Base-by-base conservation (phyloP, 345 rosid genomes). In the Gynandropsis gynandra region DNA sequence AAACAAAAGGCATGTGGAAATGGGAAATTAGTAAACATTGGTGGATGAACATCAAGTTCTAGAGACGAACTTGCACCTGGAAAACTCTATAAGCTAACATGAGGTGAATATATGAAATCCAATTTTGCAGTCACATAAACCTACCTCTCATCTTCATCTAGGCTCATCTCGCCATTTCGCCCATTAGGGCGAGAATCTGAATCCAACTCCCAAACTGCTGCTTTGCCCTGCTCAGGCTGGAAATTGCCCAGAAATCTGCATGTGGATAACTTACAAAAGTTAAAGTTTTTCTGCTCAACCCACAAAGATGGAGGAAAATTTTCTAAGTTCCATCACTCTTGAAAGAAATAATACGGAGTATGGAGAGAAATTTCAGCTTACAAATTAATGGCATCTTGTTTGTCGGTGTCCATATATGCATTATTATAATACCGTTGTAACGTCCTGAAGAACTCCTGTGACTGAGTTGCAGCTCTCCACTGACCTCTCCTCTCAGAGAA, bases 381-480 rank as follows among this genome's bases (percentile, higher is more conserved):
- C 98, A 87, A 54, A 65, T 92, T 78, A 50, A 92, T 87, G 24
- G 98, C 98, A 61, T 85, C 88, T 69, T 92, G 97, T 64, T 87
- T 87, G 66, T 81, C 85, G 8, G 85, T 79, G 70, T 92, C 98
- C 97, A 87, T 81, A 66, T 92, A 92, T 47, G 95, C 86, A 54
- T 92, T 92, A 78, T 75, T 92, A 62, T 92, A 87, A 63, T 92
- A 87, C 27, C 98, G 85, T 62, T 92, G 97, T 54, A 92, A 81
- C 57, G 95, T 85, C 72, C 95, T 80, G 68, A 92, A 87, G 72
- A 92, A 92, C 74, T 92, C 98, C 69, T 88, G 97, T 38, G 98
- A 92, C 77, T 92, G 98, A 35, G 85, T 85, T 63, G 98, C 90
- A 14, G 98, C 95, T 75, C 63, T 92, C 98, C 97, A 92, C 72